Base-by-base conservation (phyloP, 345 rosid genomes). In the Gossypium raimondii region DNA sequence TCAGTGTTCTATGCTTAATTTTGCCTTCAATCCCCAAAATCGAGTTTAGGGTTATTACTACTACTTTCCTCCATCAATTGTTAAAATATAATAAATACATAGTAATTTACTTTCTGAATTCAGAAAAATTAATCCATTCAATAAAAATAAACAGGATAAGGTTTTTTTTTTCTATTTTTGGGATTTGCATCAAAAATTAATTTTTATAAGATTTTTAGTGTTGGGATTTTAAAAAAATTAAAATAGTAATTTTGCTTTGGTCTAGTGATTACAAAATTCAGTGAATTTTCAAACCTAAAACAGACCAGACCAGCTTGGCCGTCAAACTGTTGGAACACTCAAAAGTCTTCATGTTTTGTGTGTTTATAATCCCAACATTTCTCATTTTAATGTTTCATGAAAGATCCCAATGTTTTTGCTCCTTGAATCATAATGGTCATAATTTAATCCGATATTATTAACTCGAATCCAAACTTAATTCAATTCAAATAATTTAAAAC, bases 261-360 rank as follows among this genome's bases (percentile, higher is more conserved):
- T 63, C 24, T 17, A 43, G 56, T 24, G 41, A 14, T 68, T 3
- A 25, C 58, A 68, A 68, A 68, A 22, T 67, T 67, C 56, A 67
- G 56, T 67, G 71, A 41, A 24, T 22, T 13, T 67, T 67, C 27
- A 13, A 67, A 12, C 57, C 43, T 25, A 9, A 45, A 76, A 61
- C 78, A 34, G 73, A 75, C 75, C 75, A 47, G 56, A 50, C 13
- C 58, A 67, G 58, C 72, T 77, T 71, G 77, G 47, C 77, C 72
- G 70, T 84, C 81, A 78, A 77, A 74, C 74, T 73, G 71, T 79
- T 64, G 74, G 69, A 85, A 80, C 86, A 75, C 85, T 82, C 87
- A 70, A 34, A 34, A 41, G 75, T 71, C 66, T 70, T 73, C 90
- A 81, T 85, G 93, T 85, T 87, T 85, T 86, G 86, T 76, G 84